Conservation (phyloP, 768 basidiomycete species). For the Suillus brevipes region DNA sequence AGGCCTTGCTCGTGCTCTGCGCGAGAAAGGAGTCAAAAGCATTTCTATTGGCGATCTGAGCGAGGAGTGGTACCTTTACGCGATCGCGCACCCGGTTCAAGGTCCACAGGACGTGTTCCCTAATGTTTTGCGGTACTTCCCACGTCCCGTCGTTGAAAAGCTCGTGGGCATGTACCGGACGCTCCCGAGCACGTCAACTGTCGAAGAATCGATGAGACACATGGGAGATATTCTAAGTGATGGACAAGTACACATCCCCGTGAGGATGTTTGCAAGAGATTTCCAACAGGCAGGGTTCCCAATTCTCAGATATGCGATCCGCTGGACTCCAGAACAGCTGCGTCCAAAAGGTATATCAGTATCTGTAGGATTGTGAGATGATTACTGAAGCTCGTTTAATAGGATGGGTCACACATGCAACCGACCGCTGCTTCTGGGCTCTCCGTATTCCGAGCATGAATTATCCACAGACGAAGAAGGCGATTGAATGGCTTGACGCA, state of each 20-base stretch:
- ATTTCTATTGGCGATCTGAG: slow-evolving; percentile 67
- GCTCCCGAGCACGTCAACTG: slow-evolving; percentile 40
- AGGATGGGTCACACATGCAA: slow-evolving; percentile 74
- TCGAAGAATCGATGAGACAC: slow-evolving; percentile 43
- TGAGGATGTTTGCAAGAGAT: slow-evolving; percentile 62
- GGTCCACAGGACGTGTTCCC: slow-evolving; percentile 50
- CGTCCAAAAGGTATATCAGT: slow-evolving; percentile 47
- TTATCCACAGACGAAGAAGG: slow-evolving; percentile 44
- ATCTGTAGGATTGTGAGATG: background rate
- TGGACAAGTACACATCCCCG: slow-evolving; percentile 68
- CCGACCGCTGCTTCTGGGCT: slow-evolving; percentile 64
- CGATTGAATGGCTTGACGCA: slow-evolving; percentile 55
- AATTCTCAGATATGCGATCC: slow-evolving; percentile 65
- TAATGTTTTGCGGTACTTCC: slow-evolving; percentile 65
- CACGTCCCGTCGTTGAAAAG: slow-evolving; percentile 42
- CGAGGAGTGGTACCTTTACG: slow-evolving; percentile 80
- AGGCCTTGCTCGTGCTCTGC: slow-evolving; percentile 52
- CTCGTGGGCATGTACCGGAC: slow-evolving; percentile 47
- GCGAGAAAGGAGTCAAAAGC: slow-evolving; percentile 57
- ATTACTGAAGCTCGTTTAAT: slow-evolving; percentile 1
- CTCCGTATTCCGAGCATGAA: slow-evolving; percentile 52
- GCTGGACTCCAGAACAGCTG: slow-evolving; percentile 65
- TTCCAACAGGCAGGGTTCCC: slow-evolving; percentile 57
- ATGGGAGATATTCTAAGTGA: slow-evolving; percentile 63
- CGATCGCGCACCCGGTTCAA: slow-evolving; percentile 62